phyloP scores from a whole-genome alignment of 306 rosid species.

The Ceratonia siliqua region DNA sequence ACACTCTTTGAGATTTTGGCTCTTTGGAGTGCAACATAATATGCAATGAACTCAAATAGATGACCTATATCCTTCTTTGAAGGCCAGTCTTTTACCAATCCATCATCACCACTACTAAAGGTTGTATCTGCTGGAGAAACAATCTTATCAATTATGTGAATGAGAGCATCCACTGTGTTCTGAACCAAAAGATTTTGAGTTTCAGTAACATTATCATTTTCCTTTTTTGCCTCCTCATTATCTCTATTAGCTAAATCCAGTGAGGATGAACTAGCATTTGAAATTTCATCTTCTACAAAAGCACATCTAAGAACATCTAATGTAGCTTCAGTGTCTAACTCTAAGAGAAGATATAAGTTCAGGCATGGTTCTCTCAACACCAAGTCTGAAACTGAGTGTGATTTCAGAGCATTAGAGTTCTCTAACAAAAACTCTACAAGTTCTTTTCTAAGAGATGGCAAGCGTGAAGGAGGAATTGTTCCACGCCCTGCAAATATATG shows the following conservation, averaged over 20 bases:
- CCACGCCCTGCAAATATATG: conserved; percentile 77
- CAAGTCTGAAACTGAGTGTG: conserved; percentile 48
- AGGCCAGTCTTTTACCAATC: conserved; percentile 57
- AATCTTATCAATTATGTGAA: conserved; percentile 56
- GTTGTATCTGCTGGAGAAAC: conserved; percentile 49
- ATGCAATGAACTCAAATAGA: conserved; percentile 78
- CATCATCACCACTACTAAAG: conserved; percentile 39
- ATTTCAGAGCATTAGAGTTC: conserved; percentile 45
- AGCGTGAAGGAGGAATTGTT: conserved; percentile 60
- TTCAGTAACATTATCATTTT: conserved; percentile 38
- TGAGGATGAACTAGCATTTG: conserved; percentile 43
- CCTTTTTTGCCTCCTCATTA: conserved; percentile 38
- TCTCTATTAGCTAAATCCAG: conserved; percentile 42
- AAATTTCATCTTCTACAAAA: conserved; percentile 59
- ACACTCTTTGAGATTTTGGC: conserved; percentile 70
- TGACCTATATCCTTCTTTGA: conserved; percentile 66
- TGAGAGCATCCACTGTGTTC: conserved; percentile 71
- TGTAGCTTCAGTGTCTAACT: conserved; percentile 84
- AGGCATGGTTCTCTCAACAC: conserved; percentile 41
- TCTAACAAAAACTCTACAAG: conserved; percentile 77
- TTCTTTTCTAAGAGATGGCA: conserved; percentile 85
- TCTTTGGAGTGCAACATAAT: conserved; percentile 72
- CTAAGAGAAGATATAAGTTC: conserved; percentile 73
- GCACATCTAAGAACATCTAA: conserved; percentile 77
- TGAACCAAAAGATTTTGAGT: conserved; percentile 61